Percentiles rank a stretch among this genome's conserved stretches.
phyloP scores from a whole-genome alignment of 345 rosid species.

The Diplotaxis tenuifolia region DNA sequence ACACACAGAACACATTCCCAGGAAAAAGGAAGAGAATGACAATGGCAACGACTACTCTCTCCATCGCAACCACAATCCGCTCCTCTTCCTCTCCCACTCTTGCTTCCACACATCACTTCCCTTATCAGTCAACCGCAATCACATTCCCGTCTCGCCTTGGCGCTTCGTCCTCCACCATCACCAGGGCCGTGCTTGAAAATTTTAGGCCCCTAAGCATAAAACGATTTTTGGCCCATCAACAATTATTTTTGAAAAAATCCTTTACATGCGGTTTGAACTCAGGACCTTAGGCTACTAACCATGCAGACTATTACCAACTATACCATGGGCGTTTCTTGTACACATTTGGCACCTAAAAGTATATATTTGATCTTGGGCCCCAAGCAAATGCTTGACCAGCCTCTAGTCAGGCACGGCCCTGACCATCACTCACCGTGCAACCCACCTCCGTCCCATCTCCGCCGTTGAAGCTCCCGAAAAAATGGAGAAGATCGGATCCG shows the following conservation, averaged over 20 bases:
- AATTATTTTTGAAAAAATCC: no score
- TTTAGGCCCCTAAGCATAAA: no score
- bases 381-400: no score
- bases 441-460: constrained; percentile 48
- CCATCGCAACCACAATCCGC: constrained; percentile 41
- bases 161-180: constrained; percentile 11
- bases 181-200: no score
- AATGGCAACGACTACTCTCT: constrained; percentile 46
- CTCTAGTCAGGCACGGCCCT: no score
- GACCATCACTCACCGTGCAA: constrained; percentile 45
- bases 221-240: no score
- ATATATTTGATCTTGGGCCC: no score
- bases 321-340: no score
- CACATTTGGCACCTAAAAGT: no score
- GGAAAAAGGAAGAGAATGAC: not conserved
- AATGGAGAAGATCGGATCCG: constrained; percentile 55
- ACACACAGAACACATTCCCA: not conserved
- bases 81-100: constrained; percentile 30
- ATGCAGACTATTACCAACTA: no score
- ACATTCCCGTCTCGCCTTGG: constrained; percentile 38
- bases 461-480: constrained; percentile 68
- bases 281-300: no score
- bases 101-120: not conserved
- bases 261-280: no score
- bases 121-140: constrained; percentile 18